Percentiles rank a stretch among this genome's conserved stretches.
These are phyloP conservation scores for Chrysophaeum taylorii DNA, from an alignment of 352 stramenopile species.

Conservation along the genomic window DNA sequence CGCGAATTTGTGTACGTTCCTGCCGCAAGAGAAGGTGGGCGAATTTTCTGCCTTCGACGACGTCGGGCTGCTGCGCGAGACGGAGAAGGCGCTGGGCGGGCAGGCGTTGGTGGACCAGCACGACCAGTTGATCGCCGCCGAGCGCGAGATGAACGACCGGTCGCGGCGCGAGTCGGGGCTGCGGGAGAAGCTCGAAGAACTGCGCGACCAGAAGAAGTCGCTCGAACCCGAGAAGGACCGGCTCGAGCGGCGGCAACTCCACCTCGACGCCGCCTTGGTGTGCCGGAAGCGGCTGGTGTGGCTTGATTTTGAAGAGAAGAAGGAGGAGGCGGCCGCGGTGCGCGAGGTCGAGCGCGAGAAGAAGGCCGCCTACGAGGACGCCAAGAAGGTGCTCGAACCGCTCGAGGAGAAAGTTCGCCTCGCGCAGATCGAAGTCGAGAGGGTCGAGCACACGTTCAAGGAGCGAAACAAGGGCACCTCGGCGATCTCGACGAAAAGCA, in stretches of 20 bases:
- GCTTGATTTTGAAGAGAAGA: slow-evolving; percentile 39
- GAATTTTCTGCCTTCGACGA: slow-evolving; percentile 53
- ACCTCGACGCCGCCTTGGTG: slow-evolving; percentile 37
- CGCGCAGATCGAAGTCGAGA: slow-evolving; percentile 17
- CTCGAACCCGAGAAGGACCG: slow-evolving; percentile 40
- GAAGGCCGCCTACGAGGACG: slow-evolving; percentile 23
- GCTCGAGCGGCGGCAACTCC: slow-evolving; percentile 41
- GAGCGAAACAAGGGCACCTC: neutral
- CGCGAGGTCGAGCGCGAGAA: slow-evolving; percentile 33
- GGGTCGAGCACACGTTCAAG: neutral
- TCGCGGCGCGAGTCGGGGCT: slow-evolving; percentile 31
- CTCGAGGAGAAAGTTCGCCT: neutral
- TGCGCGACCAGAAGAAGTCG: slow-evolving; percentile 34
- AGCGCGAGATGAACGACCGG: slow-evolving; percentile 32
- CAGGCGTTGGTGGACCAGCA: slow-evolving; percentile 41
- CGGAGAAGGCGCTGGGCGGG: slow-evolving; percentile 44
- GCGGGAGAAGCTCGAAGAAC: slow-evolving; percentile 30
- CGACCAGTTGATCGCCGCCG: slow-evolving; percentile 40
- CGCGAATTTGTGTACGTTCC: slow-evolving; percentile 96
- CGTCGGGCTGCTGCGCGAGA: slow-evolving; percentile 50
- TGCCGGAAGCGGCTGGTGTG: slow-evolving; percentile 44
- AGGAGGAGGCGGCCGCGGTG: slow-evolving; percentile 26
- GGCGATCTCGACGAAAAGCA: slow-evolving; percentile 3
- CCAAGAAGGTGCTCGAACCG: slow-evolving; percentile 13
- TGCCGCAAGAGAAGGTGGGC: slow-evolving; percentile 90